Base-by-base conservation (phyloP, 257 asterid species). In the Petunia secreta region DNA sequence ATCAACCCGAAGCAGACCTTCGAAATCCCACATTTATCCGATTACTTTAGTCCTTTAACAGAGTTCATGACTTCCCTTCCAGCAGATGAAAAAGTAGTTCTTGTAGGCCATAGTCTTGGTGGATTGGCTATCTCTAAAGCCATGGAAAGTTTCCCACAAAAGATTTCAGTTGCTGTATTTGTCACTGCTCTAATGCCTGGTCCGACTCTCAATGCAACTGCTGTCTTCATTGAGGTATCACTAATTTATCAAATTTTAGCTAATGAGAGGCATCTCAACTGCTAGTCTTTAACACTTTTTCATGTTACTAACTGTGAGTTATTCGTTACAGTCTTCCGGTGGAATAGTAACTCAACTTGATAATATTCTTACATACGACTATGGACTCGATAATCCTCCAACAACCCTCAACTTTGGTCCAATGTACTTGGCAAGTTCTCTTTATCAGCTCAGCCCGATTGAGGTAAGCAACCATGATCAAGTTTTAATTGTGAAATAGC, bases 61-160 rank as follows among this genome's bases (percentile, higher is more conserved):
- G 63, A 80, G 6, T 68, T 87, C 86, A 74, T 87, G 87, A 84
- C 55, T 13, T 76, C 86, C 16, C 15, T 80, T 34, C 83, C 91
- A 6, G 5, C 68, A 0, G 25, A n/a, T 15, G 76, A 87, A 64
- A 84, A 75, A 78, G 82, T 84, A 46, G 73, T 84, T 11, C 85
- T 87, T 2, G 85, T 87, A 1, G 86, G 79, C 5, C 89, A 87
- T 10, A 87, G 91, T 67, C 0, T 4, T 1, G 86, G 86, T 0
- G 91, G 91, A 41, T 1, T 80, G 1, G 86, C 81, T 9, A 39
- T 84, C 3, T 79, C 91, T 52, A 82, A 54, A 52, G 89, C 87
- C 76, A 82, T 82, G 86, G 88, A 85, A n/a, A 67, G 48, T 74
- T 84, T 84, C 40, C 80, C 91, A 0, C 60, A 80, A 5, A 83